These are phyloP conservation scores for Malassezia sympodialis DNA, from an alignment of 1,284 basidiomycete genomes.

Conservation along the genomic window DNA sequence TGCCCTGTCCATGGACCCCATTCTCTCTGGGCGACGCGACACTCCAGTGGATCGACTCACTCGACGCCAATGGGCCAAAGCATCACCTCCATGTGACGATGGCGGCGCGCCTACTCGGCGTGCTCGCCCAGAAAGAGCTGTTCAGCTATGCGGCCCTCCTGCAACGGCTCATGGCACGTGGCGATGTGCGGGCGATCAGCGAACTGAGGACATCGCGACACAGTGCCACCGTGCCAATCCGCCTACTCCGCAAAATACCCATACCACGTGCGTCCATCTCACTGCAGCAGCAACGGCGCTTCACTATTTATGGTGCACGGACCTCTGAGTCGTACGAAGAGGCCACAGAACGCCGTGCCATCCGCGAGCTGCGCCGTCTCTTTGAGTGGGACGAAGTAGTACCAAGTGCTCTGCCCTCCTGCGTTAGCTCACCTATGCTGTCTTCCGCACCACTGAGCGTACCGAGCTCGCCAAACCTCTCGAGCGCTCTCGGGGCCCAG, in stretches of 20 bases:
- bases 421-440: background rate
- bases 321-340: slow-evolving; percentile 42
- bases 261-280: slow-evolving; percentile 23
- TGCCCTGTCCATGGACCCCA: slow-evolving; percentile 7
- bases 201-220: slow-evolving; percentile 1
- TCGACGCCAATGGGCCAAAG: background rate
- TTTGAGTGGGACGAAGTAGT: background rate
- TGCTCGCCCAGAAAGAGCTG: slow-evolving; percentile 63
- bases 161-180: slow-evolving; percentile 70
- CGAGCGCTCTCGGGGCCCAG: background rate
- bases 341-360: slow-evolving; percentile 35
- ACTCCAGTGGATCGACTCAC: slow-evolving; percentile 8
- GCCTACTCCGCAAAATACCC: slow-evolving; percentile 36
- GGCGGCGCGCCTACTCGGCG: slow-evolving; percentile 52
- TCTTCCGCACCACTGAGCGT: background rate
- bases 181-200: slow-evolving; percentile 40
- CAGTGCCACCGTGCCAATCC: slow-evolving; percentile 23
- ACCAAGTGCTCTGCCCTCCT: background rate
- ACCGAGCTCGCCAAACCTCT: background rate
- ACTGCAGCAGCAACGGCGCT: slow-evolving; percentile 29
- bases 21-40: slow-evolving; percentile 1
- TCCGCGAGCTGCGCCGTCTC: slow-evolving; percentile 23
- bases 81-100: background rate
- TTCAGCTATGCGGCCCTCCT: slow-evolving; percentile 78
- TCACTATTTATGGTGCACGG: slow-evolving; percentile 41